These are phyloP conservation scores for Cladosporium sp. DNA, from an alignment of 2,329 filamentous ascomycete species.

Conservation along the genomic window DNA sequence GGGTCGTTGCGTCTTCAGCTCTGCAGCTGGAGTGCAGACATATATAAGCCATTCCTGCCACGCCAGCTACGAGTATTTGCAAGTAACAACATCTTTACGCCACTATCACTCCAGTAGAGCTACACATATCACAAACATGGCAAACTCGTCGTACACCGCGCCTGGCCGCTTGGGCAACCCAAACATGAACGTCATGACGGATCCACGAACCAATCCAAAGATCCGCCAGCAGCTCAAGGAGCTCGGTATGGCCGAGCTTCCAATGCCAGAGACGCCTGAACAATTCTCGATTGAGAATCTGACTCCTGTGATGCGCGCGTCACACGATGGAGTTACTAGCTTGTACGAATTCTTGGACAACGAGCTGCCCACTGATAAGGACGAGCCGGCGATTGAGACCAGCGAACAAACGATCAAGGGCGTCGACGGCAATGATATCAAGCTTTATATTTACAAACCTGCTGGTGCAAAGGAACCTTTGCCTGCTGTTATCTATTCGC, in stretches of 20 bases:
- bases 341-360: conserved; percentile 85
- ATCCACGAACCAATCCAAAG: conserved; percentile 25
- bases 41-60: neutral
- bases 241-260: conserved; percentile 16
- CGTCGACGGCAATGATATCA: conserved; percentile 22
- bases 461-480: conserved; percentile 14
- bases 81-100: neutral
- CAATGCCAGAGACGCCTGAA: neutral
- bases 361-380: conserved; percentile 17
- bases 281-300: conserved; percentile 2
- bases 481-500: conserved; percentile 26
- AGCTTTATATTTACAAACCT: conserved; percentile 18
- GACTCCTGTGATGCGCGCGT: conserved; percentile 1
- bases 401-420: conserved; percentile 18
- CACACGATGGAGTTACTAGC: conserved; percentile 35
- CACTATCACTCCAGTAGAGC: neutral
- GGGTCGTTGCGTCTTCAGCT: no score
- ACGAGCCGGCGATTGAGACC: conserved; percentile 17
- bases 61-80: neutral
- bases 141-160: conserved; percentile 12
- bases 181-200: conserved; percentile 22
- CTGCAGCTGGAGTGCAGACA: neutral
- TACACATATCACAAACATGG: neutral
- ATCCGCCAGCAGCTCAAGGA: conserved; percentile 19
- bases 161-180: conserved; percentile 24